Evolutionary conservation across 495 filamentous ascomycete genomes (phyloP).

Genomic region (Alectoria sarmentosa): DNA sequence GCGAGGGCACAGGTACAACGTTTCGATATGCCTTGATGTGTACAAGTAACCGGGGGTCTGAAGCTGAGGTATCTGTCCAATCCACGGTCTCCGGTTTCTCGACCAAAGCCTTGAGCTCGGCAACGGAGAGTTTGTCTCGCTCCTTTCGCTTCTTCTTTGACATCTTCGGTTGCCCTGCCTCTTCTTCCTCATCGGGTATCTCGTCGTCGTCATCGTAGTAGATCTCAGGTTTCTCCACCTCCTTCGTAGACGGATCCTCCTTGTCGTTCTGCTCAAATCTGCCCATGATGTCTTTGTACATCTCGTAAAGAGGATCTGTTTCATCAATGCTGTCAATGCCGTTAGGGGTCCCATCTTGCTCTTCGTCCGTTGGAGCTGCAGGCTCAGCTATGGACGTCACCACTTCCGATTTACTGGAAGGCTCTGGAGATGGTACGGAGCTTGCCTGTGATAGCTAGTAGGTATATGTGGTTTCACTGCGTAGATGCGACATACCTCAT

Average conservation of each 20-base stretch:
- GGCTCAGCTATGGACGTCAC: constrained; percentile 21
- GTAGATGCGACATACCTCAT: constrained; percentile 38
- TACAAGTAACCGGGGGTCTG: constrained; percentile 82
- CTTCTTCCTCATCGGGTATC: constrained; percentile 77
- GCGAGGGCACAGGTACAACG: constrained; percentile 85
- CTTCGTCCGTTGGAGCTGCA: constrained; percentile 24
- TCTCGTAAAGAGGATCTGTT: constrained; percentile 70
- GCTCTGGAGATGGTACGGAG: constrained; percentile 29
- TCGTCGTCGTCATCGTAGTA: constrained; percentile 83
- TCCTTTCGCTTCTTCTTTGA: constrained; percentile 93
- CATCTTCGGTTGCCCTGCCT: constrained; percentile 55
- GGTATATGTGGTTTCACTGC: constrained; percentile 26
- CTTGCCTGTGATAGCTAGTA: constrained; percentile 21
- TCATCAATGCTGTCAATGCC: constrained; percentile 42
- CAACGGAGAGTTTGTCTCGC: constrained; percentile 84
- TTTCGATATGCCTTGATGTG: constrained; percentile 94
- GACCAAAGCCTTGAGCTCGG: constrained; percentile 88
- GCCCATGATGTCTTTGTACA: constrained; percentile 73
- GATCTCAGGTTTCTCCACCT: constrained; percentile 77
- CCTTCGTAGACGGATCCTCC: constrained; percentile 54
- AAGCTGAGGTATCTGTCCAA: constrained; percentile 93
- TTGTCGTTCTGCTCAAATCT: constrained; percentile 59
- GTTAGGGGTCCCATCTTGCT: constrained; percentile 31
- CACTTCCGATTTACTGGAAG: constrained; percentile 25
- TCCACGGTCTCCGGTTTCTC: constrained; percentile 90